A percentile compares a stretch with the other conserved stretches of the same genome.
Conservation (phyloP, 1,139 yeast species). For the Scheffersomyces segobiensis region DNA sequence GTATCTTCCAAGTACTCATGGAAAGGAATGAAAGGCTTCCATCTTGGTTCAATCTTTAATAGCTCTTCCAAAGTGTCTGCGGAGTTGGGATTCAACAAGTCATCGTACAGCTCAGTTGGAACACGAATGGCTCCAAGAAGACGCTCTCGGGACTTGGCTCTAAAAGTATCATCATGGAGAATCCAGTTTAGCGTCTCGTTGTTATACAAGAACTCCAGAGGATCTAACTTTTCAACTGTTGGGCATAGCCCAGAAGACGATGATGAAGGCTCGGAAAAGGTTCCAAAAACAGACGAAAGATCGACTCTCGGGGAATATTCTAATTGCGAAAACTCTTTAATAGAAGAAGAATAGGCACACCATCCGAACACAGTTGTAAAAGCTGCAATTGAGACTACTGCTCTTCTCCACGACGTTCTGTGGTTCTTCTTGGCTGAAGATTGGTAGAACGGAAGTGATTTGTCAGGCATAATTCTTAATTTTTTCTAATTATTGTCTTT, state of each 20-base stretch:
- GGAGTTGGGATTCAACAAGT: slow-evolving; percentile 28
- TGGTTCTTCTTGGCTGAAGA: neutral
- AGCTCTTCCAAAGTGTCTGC: slow-evolving; percentile 24
- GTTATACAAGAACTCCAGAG: slow-evolving; percentile 20
- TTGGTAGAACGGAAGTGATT: neutral
- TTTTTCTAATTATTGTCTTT: neutral
- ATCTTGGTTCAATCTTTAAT: slow-evolving; percentile 21
- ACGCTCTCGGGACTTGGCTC: slow-evolving; percentile 39
- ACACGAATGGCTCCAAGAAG: slow-evolving; percentile 58
- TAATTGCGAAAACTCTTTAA: neutral
- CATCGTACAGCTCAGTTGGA: slow-evolving; percentile 65
- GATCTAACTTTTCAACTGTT: slow-evolving; percentile 31
- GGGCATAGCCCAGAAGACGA: slow-evolving; percentile 36
- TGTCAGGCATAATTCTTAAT: neutral
- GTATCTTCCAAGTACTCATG: slow-evolving; percentile 28
- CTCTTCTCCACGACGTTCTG: neutral
- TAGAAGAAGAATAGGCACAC: neutral
- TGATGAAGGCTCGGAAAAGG: slow-evolving; percentile 3
- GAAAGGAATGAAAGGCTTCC: slow-evolving; percentile 33
- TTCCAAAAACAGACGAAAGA: neutral
- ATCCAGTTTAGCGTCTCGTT: slow-evolving; percentile 25
- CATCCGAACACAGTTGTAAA: neutral
- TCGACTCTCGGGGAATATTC: neutral
- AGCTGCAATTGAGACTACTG: neutral
- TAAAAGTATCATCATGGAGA: slow-evolving; percentile 39